Conservation (phyloP, 169 alveolate genomes). For the Plasmodium sp. region DNA sequence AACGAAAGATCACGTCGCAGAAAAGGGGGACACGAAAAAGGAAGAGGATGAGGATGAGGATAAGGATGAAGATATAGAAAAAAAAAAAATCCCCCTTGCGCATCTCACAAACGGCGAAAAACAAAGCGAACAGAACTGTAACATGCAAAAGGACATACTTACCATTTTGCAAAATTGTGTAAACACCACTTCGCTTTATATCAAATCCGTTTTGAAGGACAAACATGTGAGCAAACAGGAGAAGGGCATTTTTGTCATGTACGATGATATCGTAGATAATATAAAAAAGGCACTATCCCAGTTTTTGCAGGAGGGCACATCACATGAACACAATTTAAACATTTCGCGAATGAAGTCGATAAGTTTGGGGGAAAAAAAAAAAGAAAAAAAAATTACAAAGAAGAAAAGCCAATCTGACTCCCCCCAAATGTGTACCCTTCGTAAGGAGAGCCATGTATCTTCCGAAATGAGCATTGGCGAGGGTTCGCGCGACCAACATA, state of each 20-base stretch:
- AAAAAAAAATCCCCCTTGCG: neutral
- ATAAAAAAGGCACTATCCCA: conserved; percentile 48
- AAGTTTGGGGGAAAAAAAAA: conserved; percentile 7
- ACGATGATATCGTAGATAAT: conserved; percentile 40
- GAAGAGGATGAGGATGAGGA: neutral
- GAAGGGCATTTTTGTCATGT: conserved; percentile 33
- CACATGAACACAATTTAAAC: neutral
- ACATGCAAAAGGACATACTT: conserved; percentile 19
- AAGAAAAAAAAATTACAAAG: neutral
- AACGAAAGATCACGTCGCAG: neutral
- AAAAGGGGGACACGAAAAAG: neutral
- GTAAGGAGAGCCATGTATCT: neutral
- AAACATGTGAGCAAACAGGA: conserved; percentile 8
- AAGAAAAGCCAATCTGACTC: neutral
- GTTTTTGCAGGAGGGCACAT: neutral
- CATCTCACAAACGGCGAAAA: neutral
- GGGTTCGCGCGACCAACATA: neutral
- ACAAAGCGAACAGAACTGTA: neutral
- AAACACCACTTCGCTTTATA: conserved; percentile 50
- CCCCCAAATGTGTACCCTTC: neutral
- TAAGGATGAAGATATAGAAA: no score
- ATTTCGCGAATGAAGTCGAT: neutral
- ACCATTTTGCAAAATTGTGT: conserved; percentile 60
- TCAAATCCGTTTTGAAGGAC: conserved; percentile 42
- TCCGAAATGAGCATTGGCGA: neutral